Evolutionary conservation across 768 basidiomycete species (phyloP).

Genomic region (Steccherinum ochraceum): DNA sequence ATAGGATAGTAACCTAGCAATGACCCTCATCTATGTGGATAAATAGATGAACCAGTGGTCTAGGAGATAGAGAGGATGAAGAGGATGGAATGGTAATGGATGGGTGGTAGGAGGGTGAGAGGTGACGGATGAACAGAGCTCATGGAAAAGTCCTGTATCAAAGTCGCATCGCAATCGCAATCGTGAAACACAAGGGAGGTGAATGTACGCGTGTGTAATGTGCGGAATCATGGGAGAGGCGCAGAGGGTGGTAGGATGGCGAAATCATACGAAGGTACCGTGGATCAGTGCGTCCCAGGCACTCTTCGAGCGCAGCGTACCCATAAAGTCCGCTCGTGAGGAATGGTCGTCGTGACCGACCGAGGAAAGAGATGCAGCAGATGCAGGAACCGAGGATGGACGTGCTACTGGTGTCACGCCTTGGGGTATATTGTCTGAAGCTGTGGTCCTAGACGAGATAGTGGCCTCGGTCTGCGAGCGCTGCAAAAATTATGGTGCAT

Average conservation of each 20-base stretch:
- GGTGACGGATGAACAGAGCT: no score
- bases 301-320: constrained; percentile 53
- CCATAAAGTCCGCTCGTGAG: constrained; percentile 41
- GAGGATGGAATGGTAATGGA: background rate
- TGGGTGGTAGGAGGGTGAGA: no score
- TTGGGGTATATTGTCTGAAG: background rate
- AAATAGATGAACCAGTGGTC: background rate
- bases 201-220: background rate
- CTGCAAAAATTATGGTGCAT: background rate
- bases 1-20: background rate
- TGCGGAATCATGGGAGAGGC: background rate
- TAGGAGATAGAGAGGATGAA: background rate
- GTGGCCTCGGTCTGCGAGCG: background rate
- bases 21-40: background rate
- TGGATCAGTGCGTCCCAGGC: constrained; percentile 67
- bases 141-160: background rate
- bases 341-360: background rate
- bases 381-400: background rate
- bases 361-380: background rate
- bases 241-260: background rate
- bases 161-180: background rate
- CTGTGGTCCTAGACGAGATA: background rate
- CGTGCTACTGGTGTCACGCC: background rate
- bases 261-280: constrained; percentile 51
- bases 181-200: background rate